These are phyloP conservation scores for Sporothrix curviconia DNA, from an alignment of 2,329 filamentous ascomycete genomes.

Conservation along the genomic window DNA sequence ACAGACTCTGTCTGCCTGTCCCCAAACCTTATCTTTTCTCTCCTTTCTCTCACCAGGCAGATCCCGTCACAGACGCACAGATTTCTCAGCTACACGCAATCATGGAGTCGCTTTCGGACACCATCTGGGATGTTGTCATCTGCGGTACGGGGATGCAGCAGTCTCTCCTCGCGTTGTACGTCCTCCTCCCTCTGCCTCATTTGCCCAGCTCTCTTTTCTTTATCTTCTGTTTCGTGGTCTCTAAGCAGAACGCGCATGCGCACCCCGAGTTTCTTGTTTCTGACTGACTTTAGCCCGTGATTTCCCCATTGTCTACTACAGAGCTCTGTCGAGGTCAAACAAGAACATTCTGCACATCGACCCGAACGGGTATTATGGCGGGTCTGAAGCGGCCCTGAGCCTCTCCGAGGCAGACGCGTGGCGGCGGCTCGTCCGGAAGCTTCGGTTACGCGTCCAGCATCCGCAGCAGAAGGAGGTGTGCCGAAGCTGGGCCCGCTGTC, in stretches of 20 bases:
- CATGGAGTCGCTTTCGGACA: slow-evolving; percentile 71
- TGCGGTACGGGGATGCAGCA: slow-evolving; percentile 71
- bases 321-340: slow-evolving; percentile 83
- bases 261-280: slow-evolving; percentile 36
- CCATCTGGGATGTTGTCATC: slow-evolving; percentile 73
- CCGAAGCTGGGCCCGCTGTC: slow-evolving; percentile 52
- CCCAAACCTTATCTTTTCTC: neutral
- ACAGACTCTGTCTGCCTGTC: neutral
- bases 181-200: slow-evolving; percentile 29
- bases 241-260: too few species aligned
- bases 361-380: slow-evolving; percentile 81
- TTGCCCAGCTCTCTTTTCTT: slow-evolving; percentile 15
- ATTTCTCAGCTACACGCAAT: slow-evolving; percentile 17
- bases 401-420: slow-evolving; percentile 75
- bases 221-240: neutral
- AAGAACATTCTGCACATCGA: slow-evolving; percentile 91
- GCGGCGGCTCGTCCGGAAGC: slow-evolving; percentile 35
- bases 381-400: slow-evolving; percentile 76
- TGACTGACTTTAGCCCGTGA: slow-evolving; percentile 61
- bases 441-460: slow-evolving; percentile 18
- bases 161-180: slow-evolving; percentile 56
- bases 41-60: slow-evolving; percentile 8
- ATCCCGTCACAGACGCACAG: slow-evolving; percentile 9
- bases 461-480: slow-evolving; percentile 23
- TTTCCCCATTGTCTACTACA: slow-evolving; percentile 38